Percentiles rank a stretch among this genome's conserved stretches.
phyloP scores from a whole-genome alignment of 2,329 filamentous ascomycete species.

The Nemania abortiva region DNA sequence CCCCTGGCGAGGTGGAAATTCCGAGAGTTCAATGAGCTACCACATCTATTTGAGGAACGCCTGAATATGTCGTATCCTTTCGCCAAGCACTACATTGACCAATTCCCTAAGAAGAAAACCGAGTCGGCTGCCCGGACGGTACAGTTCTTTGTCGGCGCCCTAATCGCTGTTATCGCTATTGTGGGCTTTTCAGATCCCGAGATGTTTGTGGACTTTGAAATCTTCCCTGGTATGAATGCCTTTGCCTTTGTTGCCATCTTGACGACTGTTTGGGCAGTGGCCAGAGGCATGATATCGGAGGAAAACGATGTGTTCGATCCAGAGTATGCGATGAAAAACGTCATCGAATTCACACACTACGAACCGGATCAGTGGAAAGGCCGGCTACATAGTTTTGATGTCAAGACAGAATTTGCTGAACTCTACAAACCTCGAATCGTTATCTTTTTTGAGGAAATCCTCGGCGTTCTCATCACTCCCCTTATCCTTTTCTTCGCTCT shows the following conservation, averaged over 20 bases:
- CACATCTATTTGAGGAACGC: conserved; percentile 89
- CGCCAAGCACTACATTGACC: conserved; percentile 90
- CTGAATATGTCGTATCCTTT: conserved; percentile 96
- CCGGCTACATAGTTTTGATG: conserved; percentile 91
- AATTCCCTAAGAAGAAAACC: conserved; percentile 95
- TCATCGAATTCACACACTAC: conserved; percentile 94
- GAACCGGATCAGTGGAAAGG: conserved; percentile 89
- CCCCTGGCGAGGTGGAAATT: conserved; percentile 98
- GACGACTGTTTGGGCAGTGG: conserved; percentile 84
- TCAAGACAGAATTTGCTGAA: conserved; percentile 88
- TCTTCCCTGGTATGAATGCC: conserved; percentile 87
- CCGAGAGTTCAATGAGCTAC: conserved; percentile 95
- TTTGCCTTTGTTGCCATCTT: conserved; percentile 91
- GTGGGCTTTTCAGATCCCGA: conserved; percentile 91
- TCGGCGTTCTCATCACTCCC: conserved; percentile 92
- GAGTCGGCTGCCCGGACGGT: conserved; percentile 87
- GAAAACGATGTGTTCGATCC: conserved; percentile 93
- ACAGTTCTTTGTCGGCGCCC: conserved; percentile 86
- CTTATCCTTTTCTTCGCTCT: conserved; percentile 89
- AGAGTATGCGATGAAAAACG: conserved; percentile 86
- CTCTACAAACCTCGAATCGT: conserved; percentile 93
- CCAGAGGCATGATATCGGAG: conserved; percentile 85
- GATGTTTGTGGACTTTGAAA: conserved; percentile 89
- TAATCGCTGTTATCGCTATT: conserved; percentile 86
- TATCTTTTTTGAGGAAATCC: conserved; percentile 91